Percentiles rank a stretch among this genome's conserved stretches.
phyloP scores from a whole-genome alignment of 2,329 filamentous ascomycete species.

The Endothia cerciana region DNA sequence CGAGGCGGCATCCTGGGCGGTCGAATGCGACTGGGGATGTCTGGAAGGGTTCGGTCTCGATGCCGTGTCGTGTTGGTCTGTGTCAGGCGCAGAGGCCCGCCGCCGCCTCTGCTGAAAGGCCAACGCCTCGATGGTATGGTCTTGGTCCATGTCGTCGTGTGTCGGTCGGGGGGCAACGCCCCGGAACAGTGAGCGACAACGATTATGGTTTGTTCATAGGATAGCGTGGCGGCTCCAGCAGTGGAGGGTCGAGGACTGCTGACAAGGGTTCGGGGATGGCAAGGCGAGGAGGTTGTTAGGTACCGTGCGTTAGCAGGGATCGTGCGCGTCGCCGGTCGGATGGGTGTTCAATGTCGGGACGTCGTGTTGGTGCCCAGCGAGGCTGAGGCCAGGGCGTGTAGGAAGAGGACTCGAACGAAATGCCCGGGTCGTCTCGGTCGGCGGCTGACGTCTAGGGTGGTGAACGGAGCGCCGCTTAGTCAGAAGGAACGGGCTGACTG shows the following conservation, averaged over 20 bases:
- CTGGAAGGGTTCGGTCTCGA: constrained; percentile 14
- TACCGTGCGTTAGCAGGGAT: too few relatives aligned
- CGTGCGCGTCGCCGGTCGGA: neutral
- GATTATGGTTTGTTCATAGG: constrained; percentile 25
- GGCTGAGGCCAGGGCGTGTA: neutral
- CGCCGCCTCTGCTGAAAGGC: constrained; percentile 23
- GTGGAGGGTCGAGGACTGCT: neutral
- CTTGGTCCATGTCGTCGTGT: constrained; percentile 26
- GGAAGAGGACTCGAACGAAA: neutral
- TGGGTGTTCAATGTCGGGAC: neutral
- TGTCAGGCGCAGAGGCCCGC: constrained; percentile 15
- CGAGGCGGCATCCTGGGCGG: constrained; percentile 24
- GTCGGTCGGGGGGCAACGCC: constrained; percentile 21
- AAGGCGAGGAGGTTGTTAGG: neutral
- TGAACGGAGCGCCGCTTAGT: constrained; percentile 2
- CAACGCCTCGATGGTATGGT: constrained; percentile 19
- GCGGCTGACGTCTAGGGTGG: constrained; percentile 2
- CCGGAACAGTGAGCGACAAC: constrained; percentile 20
- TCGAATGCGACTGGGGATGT: neutral
- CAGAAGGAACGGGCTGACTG: neutral
- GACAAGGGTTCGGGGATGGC: neutral
- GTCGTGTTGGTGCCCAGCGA: neutral
- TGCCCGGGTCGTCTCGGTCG: neutral
- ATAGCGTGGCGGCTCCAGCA: neutral
- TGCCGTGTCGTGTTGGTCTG: constrained; percentile 13